Base-by-base conservation (phyloP, 805 yeast species). In the Lipomyces orientalis region DNA sequence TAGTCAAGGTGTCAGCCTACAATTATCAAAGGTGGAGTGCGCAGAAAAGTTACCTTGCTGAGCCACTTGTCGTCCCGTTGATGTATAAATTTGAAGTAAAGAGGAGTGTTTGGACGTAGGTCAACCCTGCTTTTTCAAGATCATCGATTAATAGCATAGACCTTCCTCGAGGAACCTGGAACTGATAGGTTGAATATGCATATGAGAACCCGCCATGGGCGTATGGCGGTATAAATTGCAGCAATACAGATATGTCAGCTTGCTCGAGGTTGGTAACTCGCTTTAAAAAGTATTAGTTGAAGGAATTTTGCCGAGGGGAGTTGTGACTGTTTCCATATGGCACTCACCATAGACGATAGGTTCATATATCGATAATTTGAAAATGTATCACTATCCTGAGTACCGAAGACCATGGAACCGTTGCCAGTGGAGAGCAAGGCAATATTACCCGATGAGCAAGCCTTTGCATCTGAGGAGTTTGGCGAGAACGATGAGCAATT, bases 341-440 rank as follows among this genome's bases (percentile, higher is more conserved):
- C 29, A 56, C 59, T 56, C 59, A 56, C 59, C 59, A 56, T 56
- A 56, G 59, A 56, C 29, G 59, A 56, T 35, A 56, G 59, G 46
- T 56, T 56, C 59, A 56, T 56, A 35, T 56, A 56, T 56, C 59
- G 59, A 56, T 56, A 56, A 10, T 56, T 56, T 56, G 59, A 56
- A 56, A 29, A 12, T 12, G 31, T 12, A 22, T 22, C 33, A 51
- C 54, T 56, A 19, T 56, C 59, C 37, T 43, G 59, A 56, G 59
- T 56, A 8, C 59, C 59, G 29, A 56, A 56, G 43, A 31, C 33
- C 59, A 56, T 56, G 6, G 59, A 56, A 8, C 59, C 59, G 29
- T 43, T 31, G 37, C 59, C 59, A 34, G 59, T 56, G 37, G 59
- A 56, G n/a, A 56, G 59, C 33, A 56, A 56, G 2, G 59, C 59